Conservation (phyloP, 2,329 filamentous ascomycete species). For the Aspergillus neotritici region DNA sequence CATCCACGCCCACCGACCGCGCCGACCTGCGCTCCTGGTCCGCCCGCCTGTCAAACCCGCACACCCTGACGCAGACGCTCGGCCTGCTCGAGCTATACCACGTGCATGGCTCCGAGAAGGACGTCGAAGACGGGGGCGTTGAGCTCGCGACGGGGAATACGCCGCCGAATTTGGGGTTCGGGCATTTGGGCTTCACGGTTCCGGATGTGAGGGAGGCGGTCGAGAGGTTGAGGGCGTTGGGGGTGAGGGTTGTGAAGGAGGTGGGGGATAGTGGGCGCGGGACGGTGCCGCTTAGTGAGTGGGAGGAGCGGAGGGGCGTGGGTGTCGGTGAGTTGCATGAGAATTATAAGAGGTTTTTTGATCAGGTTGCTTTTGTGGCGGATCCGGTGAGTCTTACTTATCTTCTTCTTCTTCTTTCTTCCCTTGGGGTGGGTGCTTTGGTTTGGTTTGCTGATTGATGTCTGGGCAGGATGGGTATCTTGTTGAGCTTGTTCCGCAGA, state of each 20-base stretch:
- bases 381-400: constrained; percentile 30
- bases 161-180: constrained; percentile 33
- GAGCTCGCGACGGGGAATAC: constrained; percentile 27
- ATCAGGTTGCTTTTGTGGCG: constrained; percentile 34
- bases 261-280: constrained; percentile 24
- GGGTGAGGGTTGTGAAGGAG: constrained; percentile 31
- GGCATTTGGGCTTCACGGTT: constrained; percentile 37
- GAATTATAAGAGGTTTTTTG: constrained; percentile 31
- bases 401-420: neutral
- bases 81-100: constrained; percentile 36
- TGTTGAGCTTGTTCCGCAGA: constrained; percentile 30
- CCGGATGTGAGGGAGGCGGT: constrained; percentile 30
- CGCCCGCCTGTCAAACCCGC: constrained; percentile 20
- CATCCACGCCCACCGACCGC: constrained; percentile 23
- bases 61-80: constrained; percentile 24
- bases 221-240: constrained; percentile 29
- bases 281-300: constrained; percentile 28
- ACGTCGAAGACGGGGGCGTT: constrained; percentile 10
- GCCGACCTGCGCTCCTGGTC: constrained; percentile 27
- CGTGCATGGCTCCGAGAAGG: constrained; percentile 31
- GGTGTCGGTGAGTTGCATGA: constrained; percentile 29
- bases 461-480: constrained; percentile 29
- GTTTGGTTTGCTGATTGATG: constrained; percentile 5
- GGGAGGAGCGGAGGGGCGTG: constrained; percentile 31
- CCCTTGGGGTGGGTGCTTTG: neutral